Percentiles rank a stretch among this genome's conserved stretches.
These are phyloP conservation scores for Fusarium anthophilum DNA, from an alignment of 2,329 filamentous ascomycete genomes.

Conservation along the genomic window DNA sequence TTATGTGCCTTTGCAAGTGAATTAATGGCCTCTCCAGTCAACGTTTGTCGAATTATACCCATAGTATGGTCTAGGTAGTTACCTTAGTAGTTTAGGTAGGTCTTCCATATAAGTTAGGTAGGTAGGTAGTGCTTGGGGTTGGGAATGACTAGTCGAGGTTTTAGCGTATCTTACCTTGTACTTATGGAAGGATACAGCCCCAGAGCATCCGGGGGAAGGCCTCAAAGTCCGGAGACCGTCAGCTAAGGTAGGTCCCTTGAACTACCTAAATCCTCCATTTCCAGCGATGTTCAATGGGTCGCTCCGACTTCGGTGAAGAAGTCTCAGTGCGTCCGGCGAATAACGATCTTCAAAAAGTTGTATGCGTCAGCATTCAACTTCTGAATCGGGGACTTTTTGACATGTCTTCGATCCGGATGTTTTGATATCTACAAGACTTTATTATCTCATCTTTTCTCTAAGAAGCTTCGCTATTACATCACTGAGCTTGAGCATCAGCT, in stretches of 20 bases:
- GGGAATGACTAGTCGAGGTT: neutral
- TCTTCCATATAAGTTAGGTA: neutral
- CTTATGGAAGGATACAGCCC: neutral
- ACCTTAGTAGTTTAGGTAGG: too few species aligned
- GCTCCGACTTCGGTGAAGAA: slow-evolving; percentile 31
- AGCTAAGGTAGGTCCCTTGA: neutral
- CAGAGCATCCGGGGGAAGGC: neutral
- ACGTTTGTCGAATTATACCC: neutral
- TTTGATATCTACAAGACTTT: neutral
- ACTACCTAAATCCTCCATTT: neutral
- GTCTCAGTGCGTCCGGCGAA: slow-evolving; percentile 24
- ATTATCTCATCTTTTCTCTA: neutral
- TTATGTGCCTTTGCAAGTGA: neutral
- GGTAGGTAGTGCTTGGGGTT: neutral
- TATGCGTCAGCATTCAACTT: slow-evolving; percentile 21
- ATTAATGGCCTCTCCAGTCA: neutral
- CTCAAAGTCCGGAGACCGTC: neutral
- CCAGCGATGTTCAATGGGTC: neutral
- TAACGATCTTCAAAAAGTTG: slow-evolving; percentile 28
- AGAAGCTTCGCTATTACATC: neutral
- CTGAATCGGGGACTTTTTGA: slow-evolving; percentile 2
- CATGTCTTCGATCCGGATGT: neutral
- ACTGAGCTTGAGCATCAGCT: neutral
- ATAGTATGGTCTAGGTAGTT: neutral
- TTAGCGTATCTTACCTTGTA: neutral